Evolutionary conservation across 2,329 filamentous ascomycete species (phyloP).

Genomic region (Ophiostoma perfectum): DNA sequence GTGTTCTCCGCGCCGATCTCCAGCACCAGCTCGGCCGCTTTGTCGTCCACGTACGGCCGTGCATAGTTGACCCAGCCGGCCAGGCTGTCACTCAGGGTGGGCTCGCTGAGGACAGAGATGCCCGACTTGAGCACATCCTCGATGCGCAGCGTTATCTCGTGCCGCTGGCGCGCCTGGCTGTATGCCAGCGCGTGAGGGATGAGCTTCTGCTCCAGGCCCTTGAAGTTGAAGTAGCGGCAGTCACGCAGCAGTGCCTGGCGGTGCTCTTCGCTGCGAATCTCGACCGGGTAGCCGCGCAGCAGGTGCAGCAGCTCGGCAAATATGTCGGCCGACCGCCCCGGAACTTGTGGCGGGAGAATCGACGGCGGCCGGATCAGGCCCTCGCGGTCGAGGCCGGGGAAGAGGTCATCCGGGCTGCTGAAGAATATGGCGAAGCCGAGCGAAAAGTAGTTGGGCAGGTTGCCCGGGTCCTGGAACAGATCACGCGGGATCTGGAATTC

Average conservation of each 20-base stretch:
- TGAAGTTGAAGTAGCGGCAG: slow-evolving; percentile 88
- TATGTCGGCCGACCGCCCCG: slow-evolving; percentile 72
- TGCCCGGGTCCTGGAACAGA: slow-evolving; percentile 76
- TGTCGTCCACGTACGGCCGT: slow-evolving; percentile 77
- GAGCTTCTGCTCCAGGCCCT: slow-evolving; percentile 81
- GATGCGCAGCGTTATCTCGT: slow-evolving; percentile 73
- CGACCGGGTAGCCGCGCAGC: slow-evolving; percentile 74
- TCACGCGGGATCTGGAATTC: slow-evolving; percentile 89
- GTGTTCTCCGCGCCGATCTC: slow-evolving; percentile 69
- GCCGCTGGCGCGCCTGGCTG: slow-evolving; percentile 61
- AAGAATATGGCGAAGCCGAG: slow-evolving; percentile 88
- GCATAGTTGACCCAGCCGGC: slow-evolving; percentile 67
- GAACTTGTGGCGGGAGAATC: slow-evolving; percentile 75
- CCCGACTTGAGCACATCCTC: slow-evolving; percentile 88
- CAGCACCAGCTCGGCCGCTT: slow-evolving; percentile 66
- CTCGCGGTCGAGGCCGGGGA: slow-evolving; percentile 75
- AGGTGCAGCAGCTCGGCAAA: slow-evolving; percentile 79
- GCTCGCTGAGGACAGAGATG: slow-evolving; percentile 57
- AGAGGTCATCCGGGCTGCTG: slow-evolving; percentile 69
- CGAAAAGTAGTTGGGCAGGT: slow-evolving; percentile 94
- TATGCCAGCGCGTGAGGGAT: slow-evolving; percentile 71
- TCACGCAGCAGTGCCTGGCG: slow-evolving; percentile 73
- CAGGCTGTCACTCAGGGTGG: slow-evolving; percentile 30
- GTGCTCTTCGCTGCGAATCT: slow-evolving; percentile 70
- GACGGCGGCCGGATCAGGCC: slow-evolving; percentile 79